These are phyloP conservation scores for Trametes cingulata DNA, from an alignment of 768 basidiomycete genomes.

Conservation along the genomic window DNA sequence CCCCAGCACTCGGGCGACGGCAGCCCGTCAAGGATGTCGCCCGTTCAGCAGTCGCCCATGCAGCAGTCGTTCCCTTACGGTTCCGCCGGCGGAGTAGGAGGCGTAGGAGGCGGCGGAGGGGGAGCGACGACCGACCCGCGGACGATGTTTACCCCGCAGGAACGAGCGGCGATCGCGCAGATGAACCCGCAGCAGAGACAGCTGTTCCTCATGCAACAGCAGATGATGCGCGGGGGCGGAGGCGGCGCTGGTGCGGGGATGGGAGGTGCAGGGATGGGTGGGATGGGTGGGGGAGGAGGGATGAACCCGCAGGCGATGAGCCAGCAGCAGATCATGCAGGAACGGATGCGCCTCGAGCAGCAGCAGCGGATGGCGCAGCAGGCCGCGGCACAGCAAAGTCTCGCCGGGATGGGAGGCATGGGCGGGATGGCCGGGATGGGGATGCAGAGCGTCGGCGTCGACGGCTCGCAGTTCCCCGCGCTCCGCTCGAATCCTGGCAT, in stretches of 20 bases:
- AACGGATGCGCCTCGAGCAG: slow-evolving; percentile 33
- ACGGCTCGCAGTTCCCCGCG: slow-evolving; percentile 44
- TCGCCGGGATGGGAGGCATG: neutral
- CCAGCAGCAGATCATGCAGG: slow-evolving; percentile 33
- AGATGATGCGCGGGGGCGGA: slow-evolving; percentile 25
- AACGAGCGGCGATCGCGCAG: slow-evolving; percentile 25
- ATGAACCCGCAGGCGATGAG: slow-evolving; percentile 35
- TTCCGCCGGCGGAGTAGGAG: too few relatives aligned
- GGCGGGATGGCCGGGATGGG: slow-evolving; percentile 3
- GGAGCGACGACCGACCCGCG: slow-evolving; percentile 10
- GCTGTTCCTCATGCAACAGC: slow-evolving; percentile 42
- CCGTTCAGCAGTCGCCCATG: slow-evolving; percentile 25
- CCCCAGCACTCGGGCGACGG: slow-evolving; percentile 21
- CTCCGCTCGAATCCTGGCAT: slow-evolving; percentile 62
- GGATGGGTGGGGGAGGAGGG: slow-evolving; percentile 4
- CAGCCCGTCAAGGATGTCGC: slow-evolving; percentile 28
- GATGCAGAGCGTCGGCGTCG: slow-evolving; percentile 33
- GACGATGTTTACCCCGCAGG: slow-evolving; percentile 26
- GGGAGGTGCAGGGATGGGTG: slow-evolving; percentile 2
- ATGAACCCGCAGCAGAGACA: slow-evolving; percentile 46
- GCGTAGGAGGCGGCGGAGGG: neutral
- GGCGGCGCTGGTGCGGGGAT: neutral
- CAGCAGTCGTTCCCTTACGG: slow-evolving; percentile 17
- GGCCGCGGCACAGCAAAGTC: neutral
- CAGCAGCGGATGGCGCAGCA: slow-evolving; percentile 37